Conservation (phyloP, 345 rosid species). For the Syzygium grande region DNA sequence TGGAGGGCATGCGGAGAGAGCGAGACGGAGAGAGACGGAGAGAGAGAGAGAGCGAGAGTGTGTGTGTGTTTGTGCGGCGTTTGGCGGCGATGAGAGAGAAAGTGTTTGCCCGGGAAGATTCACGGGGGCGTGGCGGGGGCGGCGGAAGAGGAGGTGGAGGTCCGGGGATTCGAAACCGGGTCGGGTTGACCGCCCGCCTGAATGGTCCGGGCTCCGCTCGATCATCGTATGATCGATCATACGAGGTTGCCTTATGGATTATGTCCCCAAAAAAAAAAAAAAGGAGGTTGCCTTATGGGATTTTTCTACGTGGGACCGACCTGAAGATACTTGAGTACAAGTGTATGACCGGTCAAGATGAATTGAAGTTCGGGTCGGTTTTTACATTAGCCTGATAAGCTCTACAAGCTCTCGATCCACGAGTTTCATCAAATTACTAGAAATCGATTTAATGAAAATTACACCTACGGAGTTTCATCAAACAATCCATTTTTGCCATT, state of each 20-base stretch:
- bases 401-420: no score
- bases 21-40: background rate
- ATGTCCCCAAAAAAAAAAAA: no score
- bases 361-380: background rate
- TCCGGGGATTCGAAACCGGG: constrained; percentile 1
- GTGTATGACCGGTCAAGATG: background rate
- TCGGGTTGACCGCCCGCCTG: background rate
- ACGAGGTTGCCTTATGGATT: background rate
- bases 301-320: background rate
- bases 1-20: background rate
- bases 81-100: background rate
- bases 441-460: no score
- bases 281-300: background rate
- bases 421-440: no score
- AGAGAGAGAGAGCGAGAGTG: background rate
- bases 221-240: no score
- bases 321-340: background rate
- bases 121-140: background rate
- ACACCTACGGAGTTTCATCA: no score
- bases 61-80: background rate
- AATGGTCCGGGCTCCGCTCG: background rate
- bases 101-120: background rate
- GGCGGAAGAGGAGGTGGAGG: background rate
- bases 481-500: background rate
- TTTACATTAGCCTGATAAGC: no score